Conservation (phyloP, 139 green algal genomes). For the Limnomonas spitsbergensis region DNA sequence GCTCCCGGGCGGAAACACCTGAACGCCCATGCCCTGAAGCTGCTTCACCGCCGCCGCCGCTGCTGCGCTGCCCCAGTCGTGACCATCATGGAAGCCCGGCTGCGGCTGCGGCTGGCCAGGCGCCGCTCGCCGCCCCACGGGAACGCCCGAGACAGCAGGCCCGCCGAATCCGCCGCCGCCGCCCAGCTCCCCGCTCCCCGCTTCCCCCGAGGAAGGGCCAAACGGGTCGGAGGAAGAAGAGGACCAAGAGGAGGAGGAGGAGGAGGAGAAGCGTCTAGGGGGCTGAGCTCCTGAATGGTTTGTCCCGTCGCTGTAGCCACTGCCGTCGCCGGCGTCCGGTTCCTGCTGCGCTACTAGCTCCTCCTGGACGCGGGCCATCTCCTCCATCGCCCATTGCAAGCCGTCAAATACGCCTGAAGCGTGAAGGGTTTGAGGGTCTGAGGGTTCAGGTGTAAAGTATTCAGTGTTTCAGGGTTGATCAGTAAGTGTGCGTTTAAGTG, state of each 20-base stretch:
- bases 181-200: not conserved
- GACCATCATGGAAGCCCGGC: not conserved
- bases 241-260: not conserved
- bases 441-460: too few relatives aligned
- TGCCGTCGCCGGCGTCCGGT: too few relatives aligned
- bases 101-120: too few relatives aligned
- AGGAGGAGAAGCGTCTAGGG: not conserved
- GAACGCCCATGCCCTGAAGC: constrained; percentile 46
- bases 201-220: not conserved
- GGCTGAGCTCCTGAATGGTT: too few relatives aligned
- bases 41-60: constrained; percentile 30
- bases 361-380: not conserved
- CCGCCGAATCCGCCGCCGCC: too few relatives aligned
- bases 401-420: not conserved
- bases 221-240: not conserved
- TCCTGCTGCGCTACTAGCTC: not conserved
- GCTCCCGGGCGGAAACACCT: constrained; percentile 50
- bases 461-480: too few relatives aligned
- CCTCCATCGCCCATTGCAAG: not conserved
- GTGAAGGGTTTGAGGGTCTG: too few relatives aligned
- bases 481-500: too few relatives aligned
- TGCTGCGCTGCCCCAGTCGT: constrained; percentile 35
- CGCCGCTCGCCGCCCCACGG: too few relatives aligned
- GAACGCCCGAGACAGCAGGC: too few relatives aligned
- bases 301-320: too few relatives aligned